Percentiles rank a stretch among this genome's conserved stretches.
Conservation (phyloP, 2,329 filamentous ascomycete species). For the Helminthosporium solani region DNA sequence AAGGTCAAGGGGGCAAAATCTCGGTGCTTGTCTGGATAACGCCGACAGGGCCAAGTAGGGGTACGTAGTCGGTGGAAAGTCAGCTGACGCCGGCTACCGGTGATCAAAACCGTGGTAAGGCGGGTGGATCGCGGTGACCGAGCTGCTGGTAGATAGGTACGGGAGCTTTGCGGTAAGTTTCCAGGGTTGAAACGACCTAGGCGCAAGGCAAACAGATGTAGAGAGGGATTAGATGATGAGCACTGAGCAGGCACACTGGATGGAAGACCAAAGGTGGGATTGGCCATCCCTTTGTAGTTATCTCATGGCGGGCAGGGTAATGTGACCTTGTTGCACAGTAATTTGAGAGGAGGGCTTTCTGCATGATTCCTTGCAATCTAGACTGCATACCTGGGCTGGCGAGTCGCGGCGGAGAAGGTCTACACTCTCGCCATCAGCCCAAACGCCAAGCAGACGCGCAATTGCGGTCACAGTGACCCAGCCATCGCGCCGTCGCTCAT, state of each 20-base stretch:
- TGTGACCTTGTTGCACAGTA: background rate
- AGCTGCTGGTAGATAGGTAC: background rate
- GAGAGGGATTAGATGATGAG: too few species aligned
- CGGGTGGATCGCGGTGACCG: background rate
- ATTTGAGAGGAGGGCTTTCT: background rate
- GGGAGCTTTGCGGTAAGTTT: too few species aligned
- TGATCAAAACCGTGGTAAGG: background rate
- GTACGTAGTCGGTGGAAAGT: background rate
- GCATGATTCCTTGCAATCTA: background rate
- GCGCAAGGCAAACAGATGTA: too few species aligned
- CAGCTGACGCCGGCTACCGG: background rate
- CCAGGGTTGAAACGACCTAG: too few species aligned
- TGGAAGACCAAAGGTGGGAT: too few species aligned
- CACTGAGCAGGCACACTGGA: too few species aligned
- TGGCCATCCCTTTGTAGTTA: too few species aligned
- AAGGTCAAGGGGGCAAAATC: background rate
- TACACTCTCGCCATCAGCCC: background rate
- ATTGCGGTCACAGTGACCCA: background rate
- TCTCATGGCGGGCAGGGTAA: background rate
- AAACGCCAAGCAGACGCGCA: slow-evolving; percentile 7
- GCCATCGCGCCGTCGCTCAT: background rate
- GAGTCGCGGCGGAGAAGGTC: background rate
- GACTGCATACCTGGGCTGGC: background rate
- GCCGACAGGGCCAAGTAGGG: background rate
- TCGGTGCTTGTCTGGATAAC: background rate